Percentiles rank a stretch among this genome's conserved stretches.
These are phyloP conservation scores for Halophytophthora batemanensis DNA, from an alignment of 352 stramenopile genomes.

Conservation along the genomic window DNA sequence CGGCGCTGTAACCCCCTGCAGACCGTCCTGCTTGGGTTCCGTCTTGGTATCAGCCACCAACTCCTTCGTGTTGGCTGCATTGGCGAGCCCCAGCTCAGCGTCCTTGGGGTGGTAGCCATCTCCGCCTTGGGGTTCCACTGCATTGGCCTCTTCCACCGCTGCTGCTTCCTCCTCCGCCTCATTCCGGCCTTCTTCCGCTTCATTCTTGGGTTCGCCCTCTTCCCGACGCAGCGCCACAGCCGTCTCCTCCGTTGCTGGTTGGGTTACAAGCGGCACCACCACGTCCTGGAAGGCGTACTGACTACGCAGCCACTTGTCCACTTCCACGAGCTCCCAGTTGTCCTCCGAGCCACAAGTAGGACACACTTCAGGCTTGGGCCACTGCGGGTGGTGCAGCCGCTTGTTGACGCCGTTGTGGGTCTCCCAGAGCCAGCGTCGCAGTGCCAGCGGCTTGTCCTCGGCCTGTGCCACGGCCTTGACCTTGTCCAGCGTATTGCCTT, in stretches of 20 bases:
- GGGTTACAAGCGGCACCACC: slow-evolving; percentile 29
- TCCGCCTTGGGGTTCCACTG: slow-evolving; percentile 27
- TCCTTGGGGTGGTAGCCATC: slow-evolving; percentile 61
- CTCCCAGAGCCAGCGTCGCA: slow-evolving; percentile 82
- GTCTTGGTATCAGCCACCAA: slow-evolving; percentile 33
- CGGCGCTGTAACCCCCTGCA: slow-evolving; percentile 47
- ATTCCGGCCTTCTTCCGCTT: slow-evolving; percentile 5
- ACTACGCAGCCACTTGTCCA: slow-evolving; percentile 72
- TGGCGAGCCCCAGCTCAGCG: slow-evolving; percentile 59
- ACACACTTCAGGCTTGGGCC: slow-evolving; percentile 71
- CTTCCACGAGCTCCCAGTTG: slow-evolving; percentile 61
- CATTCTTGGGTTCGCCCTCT: slow-evolving; percentile 8
- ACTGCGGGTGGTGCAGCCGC: slow-evolving; percentile 67
- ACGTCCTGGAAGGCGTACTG: slow-evolving; percentile 66
- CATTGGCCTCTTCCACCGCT: slow-evolving; percentile 7
- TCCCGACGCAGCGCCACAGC: slow-evolving; percentile 19
- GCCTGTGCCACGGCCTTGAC: slow-evolving; percentile 62
- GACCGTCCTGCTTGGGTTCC: slow-evolving; percentile 33
- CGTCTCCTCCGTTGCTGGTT: slow-evolving; percentile 15
- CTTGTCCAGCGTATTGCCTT: slow-evolving; percentile 66
- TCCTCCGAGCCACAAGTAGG: slow-evolving; percentile 60
- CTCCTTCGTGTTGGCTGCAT: slow-evolving; percentile 54
- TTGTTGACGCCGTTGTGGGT: slow-evolving; percentile 86
- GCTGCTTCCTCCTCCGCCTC: slow-evolving; percentile 8
- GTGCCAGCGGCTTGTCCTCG: slow-evolving; percentile 58